These are phyloP conservation scores for Pinus albicaulis DNA, from an alignment of 75 land plant species.

Conservation along the genomic window DNA sequence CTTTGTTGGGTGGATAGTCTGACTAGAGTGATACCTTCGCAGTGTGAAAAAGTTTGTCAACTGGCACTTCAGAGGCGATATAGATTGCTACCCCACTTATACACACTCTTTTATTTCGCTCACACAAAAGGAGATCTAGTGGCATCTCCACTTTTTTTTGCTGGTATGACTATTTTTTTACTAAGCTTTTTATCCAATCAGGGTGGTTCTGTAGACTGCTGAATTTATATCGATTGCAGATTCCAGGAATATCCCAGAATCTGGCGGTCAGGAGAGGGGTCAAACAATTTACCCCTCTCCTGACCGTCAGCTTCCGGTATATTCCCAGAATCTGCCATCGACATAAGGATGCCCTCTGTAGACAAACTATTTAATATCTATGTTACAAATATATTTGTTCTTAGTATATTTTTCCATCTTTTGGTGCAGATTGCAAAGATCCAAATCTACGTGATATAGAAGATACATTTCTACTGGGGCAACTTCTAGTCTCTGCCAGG, in stretches of 20 bases:
- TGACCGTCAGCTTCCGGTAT: too few relatives aligned
- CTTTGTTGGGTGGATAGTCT: not conserved
- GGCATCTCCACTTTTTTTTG: constrained; percentile 79
- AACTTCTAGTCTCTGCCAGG: constrained; percentile 83
- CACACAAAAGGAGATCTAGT: constrained; percentile 79
- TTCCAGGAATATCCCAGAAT: too few relatives aligned
- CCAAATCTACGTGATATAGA: constrained; percentile 65
- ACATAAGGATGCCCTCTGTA: too few relatives aligned
- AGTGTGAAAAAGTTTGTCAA: constrained; percentile 97
- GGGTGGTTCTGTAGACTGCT: not conserved
- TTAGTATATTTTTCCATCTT: not conserved
- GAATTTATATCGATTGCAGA: too few relatives aligned
- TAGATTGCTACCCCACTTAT: constrained; percentile 82
- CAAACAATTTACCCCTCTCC: too few relatives aligned
- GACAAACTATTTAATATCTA: not conserved
- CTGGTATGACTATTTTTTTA: constrained; percentile 43
- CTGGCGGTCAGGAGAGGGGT: too few relatives aligned
- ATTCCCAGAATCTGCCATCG: too few relatives aligned
- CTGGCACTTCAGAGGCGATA: constrained; percentile 82
- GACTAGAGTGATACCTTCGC: constrained; percentile 4
- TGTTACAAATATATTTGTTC: constrained; percentile 3
- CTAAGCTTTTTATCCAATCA: not conserved
- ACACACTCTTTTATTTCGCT: constrained; percentile 83
- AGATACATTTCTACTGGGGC: constrained; percentile 78
- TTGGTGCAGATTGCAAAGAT: constrained; percentile 74